Percentiles rank a stretch among this genome's conserved stretches.
phyloP scores from a whole-genome alignment of 495 filamentous ascomycete species.

The Penicillium roqueforti region DNA sequence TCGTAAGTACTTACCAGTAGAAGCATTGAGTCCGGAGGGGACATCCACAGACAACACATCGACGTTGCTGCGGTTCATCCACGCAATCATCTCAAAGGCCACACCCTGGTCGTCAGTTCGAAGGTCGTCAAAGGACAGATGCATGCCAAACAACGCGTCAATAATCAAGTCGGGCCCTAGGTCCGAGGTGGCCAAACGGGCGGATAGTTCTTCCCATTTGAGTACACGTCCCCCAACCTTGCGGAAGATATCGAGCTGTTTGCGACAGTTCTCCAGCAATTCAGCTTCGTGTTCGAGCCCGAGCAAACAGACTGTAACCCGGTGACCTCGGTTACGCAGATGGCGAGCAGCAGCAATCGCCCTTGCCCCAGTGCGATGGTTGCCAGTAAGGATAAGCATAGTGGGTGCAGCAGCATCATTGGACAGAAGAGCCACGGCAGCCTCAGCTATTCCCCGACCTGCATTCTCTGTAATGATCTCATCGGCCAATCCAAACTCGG shows the following conservation, averaged over 20 bases:
- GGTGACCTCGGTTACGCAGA: constrained; percentile 71
- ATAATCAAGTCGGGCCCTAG: constrained; percentile 73
- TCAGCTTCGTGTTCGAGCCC: constrained; percentile 71
- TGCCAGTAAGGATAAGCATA: constrained; percentile 80
- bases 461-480: constrained; percentile 91
- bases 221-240: constrained; percentile 70
- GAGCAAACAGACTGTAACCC: constrained; percentile 77
- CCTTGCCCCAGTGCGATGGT: constrained; percentile 78
- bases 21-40: constrained; percentile 79
- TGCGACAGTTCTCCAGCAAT: constrained; percentile 66
- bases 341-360: constrained; percentile 84
- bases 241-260: constrained; percentile 71
- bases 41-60: constrained; percentile 78
- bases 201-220: constrained; percentile 49
- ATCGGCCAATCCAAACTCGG: constrained; percentile 78
- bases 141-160: constrained; percentile 82
- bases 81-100: constrained; percentile 78
- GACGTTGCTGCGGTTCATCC: constrained; percentile 78
- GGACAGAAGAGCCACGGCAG: constrained; percentile 57
- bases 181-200: constrained; percentile 53
- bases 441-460: constrained; percentile 80
- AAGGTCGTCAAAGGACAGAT: constrained; percentile 78
- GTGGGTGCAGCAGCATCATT: constrained; percentile 52
- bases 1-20: constrained; percentile 52
- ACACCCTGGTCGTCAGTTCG: constrained; percentile 75